Evolutionary conservation across 2,329 filamentous ascomycete species (phyloP).

Genomic region (Rhytidhysteron rufulum): DNA sequence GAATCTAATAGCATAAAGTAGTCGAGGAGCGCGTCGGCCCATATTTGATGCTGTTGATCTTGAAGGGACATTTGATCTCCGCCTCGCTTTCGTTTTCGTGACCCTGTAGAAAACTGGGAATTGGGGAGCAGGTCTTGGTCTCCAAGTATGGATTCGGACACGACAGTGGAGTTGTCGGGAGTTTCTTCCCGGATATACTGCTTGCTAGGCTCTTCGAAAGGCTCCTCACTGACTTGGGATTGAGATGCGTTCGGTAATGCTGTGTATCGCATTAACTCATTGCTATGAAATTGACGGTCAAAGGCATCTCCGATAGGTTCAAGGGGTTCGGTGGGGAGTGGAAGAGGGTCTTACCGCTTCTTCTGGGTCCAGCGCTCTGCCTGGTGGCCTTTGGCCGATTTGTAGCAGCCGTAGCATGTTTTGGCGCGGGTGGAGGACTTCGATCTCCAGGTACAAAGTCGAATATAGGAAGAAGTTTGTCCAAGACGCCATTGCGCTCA

Average conservation of each 20-base stretch:
- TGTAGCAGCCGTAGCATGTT: slow-evolving; percentile 67
- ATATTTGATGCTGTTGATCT: slow-evolving; percentile 83
- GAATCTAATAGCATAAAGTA: slow-evolving; percentile 90
- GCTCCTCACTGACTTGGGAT: slow-evolving; percentile 46
- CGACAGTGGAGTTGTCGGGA: slow-evolving; percentile 76
- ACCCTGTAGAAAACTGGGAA: slow-evolving; percentile 56
- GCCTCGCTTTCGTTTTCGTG: slow-evolving; percentile 73
- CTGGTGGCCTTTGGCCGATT: slow-evolving; percentile 79
- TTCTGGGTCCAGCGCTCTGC: slow-evolving; percentile 54
- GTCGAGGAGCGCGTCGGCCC: slow-evolving; percentile 88
- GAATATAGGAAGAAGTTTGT: slow-evolving; percentile 82
- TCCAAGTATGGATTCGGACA: slow-evolving; percentile 78
- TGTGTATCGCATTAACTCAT: no score
- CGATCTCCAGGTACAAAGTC: slow-evolving; percentile 80
- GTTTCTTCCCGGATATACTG: slow-evolving; percentile 73
- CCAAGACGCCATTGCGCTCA: slow-evolving; percentile 79
- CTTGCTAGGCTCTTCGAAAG: slow-evolving; percentile 60
- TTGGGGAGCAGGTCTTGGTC: slow-evolving; percentile 76
- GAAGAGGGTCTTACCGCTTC: slow-evolving; percentile 22
- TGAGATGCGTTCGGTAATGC: no score
- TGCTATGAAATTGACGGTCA: no score
- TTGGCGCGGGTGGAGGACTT: slow-evolving; percentile 89
- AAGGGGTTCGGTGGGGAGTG: no score
- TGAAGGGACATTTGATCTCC: slow-evolving; percentile 61
- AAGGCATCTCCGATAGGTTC: no score